Base-by-base conservation (phyloP, 345 rosid species). In the Turnera subulata region DNA sequence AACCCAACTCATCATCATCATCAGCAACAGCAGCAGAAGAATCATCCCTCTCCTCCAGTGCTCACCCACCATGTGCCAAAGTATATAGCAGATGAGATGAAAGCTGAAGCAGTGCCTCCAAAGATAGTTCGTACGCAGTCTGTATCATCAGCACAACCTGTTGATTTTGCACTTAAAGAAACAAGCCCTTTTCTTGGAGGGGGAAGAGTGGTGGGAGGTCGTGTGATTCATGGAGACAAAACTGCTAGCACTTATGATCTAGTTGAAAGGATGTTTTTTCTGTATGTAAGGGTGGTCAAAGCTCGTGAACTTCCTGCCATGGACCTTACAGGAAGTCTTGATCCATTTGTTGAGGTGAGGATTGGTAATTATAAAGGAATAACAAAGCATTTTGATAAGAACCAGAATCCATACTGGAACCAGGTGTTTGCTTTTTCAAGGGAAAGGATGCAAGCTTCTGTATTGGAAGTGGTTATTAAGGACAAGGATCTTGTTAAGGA, bases 71-170 rank as follows among this genome's bases (percentile, higher is more conserved):
- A 91, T 33, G 78, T 76, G 4, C 80, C 85, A 6, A 80, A 76
- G 76, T 68, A 82, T 53, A 78, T 80, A 61, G 77, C 62, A 37
- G 84, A 86, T 65, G 89, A 82, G 65, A 78, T 86, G 82, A 86
- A 82, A 73, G 68, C 85, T 15, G 62, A 81, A 73, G 62, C 76
- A 45, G 84, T 73, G 11, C 97, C 89, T 60, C 67, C 91, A 7
- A 84, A 79, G 80, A 68, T 89, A 53, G 83, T 86, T 51, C 97
- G 76, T 8, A 76, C 85, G 62, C 71, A 79, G 77, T 86, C 96
- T 4, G 80, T 72, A 16, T 54, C 89, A 11, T 73, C 97, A 4
- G 67, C 85, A 42, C 99, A 70, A 16, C 69, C 74, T 57, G 69
- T 45, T 58, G 74, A 70, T 40, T 64, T 56, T 48, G 69, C 74